These are phyloP conservation scores for Fusarium brachygibbosum DNA, from an alignment of 2,329 filamentous ascomycete genomes.

Conservation along the genomic window DNA sequence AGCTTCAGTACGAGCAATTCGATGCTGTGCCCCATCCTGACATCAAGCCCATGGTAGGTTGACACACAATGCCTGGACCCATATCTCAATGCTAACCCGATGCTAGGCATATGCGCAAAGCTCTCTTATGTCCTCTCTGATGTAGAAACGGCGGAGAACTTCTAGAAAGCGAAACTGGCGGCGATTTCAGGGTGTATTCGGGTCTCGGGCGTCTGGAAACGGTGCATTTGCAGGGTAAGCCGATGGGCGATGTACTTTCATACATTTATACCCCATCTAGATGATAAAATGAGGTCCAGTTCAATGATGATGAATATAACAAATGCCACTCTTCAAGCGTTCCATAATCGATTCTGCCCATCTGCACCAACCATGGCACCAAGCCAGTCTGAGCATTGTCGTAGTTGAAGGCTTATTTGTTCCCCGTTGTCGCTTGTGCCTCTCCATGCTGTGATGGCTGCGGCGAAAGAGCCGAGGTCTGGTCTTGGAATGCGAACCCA, in stretches of 20 bases:
- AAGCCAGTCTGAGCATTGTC: slow-evolving; percentile 74
- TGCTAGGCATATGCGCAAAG: slow-evolving; percentile 84
- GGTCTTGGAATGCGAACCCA: slow-evolving; percentile 75
- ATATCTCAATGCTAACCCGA: slow-evolving; percentile 33
- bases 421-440: slow-evolving; percentile 59
- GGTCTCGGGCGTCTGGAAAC: slow-evolving; percentile 48
- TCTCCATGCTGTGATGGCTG: slow-evolving; percentile 75
- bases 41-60: slow-evolving; percentile 87
- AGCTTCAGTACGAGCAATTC: slow-evolving; percentile 92
- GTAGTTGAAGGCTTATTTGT: slow-evolving; percentile 67
- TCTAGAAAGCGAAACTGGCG: slow-evolving; percentile 35
- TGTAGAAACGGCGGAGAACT: slow-evolving; percentile 61
- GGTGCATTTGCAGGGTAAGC: slow-evolving; percentile 46
- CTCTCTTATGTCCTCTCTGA: slow-evolving; percentile 82
- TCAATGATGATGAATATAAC: slow-evolving; percentile 34
- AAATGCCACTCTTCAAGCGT: slow-evolving; percentile 52
- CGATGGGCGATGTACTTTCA: slow-evolving; percentile 46
- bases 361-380: slow-evolving; percentile 68
- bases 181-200: slow-evolving; percentile 35
- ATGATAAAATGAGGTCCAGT: slow-evolving; percentile 40
- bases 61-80: not conserved
- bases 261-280: slow-evolving; percentile 49
- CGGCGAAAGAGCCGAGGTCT: slow-evolving; percentile 72
- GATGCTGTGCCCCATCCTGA: slow-evolving; percentile 96
- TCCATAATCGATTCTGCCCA: slow-evolving; percentile 62